Conservation (phyloP, 805 yeast genomes). For the Ogataea glucozyma region DNA sequence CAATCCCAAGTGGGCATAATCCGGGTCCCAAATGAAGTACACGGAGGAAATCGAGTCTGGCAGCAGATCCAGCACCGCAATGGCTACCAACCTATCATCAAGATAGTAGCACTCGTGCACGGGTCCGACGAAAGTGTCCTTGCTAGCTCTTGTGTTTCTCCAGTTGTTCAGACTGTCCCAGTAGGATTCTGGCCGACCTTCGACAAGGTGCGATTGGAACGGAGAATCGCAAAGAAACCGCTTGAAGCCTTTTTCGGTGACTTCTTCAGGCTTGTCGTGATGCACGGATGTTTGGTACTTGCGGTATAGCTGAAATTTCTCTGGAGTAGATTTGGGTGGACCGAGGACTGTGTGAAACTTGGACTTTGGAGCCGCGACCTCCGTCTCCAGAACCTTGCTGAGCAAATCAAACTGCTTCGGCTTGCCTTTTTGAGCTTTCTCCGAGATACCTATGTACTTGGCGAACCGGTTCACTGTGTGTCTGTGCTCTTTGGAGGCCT, state of each 20-base stretch:
- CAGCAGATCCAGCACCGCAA: slow-evolving; percentile 74
- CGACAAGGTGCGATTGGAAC: slow-evolving; percentile 38
- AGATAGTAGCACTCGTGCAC: slow-evolving; percentile 77
- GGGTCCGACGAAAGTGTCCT: slow-evolving; percentile 49
- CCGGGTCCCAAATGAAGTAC: slow-evolving; percentile 88
- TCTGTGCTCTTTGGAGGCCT: slow-evolving; percentile 64
- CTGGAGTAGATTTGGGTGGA: slow-evolving; percentile 50
- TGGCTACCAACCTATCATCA: slow-evolving; percentile 63
- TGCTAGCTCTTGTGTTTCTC: slow-evolving; percentile 30
- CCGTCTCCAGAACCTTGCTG: slow-evolving; percentile 17
- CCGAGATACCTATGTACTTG: slow-evolving; percentile 34
- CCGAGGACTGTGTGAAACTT: slow-evolving; percentile 48
- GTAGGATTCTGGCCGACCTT: slow-evolving; percentile 32
- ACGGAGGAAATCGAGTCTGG: slow-evolving; percentile 81
- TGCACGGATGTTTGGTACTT: slow-evolving; percentile 76
- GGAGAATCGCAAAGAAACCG: slow-evolving; percentile 73
- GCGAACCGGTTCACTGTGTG: slow-evolving; percentile 63
- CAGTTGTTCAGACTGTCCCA: slow-evolving; percentile 47
- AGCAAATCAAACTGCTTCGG: slow-evolving; percentile 20
- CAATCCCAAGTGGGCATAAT: slow-evolving; percentile 61
- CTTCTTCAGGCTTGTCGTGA: slow-evolving; percentile 52
- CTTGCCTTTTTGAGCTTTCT: slow-evolving; percentile 1
- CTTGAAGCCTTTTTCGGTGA: slow-evolving; percentile 49
- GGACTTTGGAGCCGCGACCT: slow-evolving; percentile 11
- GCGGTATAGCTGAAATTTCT: slow-evolving; percentile 61